Evolutionary conservation across 1,139 yeast species (phyloP).

Genomic region (Eremothecium cymbalariae): DNA sequence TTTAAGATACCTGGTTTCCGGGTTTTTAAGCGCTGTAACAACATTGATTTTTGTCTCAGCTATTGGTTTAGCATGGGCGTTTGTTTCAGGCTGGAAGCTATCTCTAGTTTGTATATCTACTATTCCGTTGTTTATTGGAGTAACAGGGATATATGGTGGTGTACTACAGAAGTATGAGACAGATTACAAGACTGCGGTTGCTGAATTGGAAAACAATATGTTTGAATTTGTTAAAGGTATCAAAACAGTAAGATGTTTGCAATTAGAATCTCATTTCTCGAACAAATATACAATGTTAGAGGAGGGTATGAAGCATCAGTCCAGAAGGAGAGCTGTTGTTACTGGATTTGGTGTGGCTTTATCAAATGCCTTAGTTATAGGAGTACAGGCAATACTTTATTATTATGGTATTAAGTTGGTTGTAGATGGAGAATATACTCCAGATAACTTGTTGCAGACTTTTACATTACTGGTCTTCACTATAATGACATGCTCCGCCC

Average conservation of each 20-base stretch:
- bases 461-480: constrained; percentile 69
- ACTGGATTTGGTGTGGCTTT: constrained; percentile 55
- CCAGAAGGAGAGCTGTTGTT: constrained; percentile 42
- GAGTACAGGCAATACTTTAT: constrained; percentile 61
- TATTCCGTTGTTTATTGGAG: constrained; percentile 50
- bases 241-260: constrained; percentile 53
- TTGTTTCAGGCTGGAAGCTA: constrained; percentile 77
- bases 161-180: constrained; percentile 50
- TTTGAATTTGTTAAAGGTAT: constrained; percentile 56
- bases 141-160: constrained; percentile 46
- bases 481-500: constrained; percentile 50
- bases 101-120: constrained; percentile 72
- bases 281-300: constrained; percentile 34
- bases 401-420: constrained; percentile 73
- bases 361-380: constrained; percentile 44
- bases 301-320: constrained; percentile 30
- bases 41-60: constrained; percentile 47
- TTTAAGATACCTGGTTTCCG: constrained; percentile 54
- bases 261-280: constrained; percentile 43
- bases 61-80: constrained; percentile 69
- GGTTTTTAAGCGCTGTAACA: constrained; percentile 47
- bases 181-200: constrained; percentile 48
- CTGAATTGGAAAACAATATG: constrained; percentile 44
- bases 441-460: constrained; percentile 55
- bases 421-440: constrained; percentile 45